Conservation (phyloP, 306 rosid species). For the Glycine soja region DNA sequence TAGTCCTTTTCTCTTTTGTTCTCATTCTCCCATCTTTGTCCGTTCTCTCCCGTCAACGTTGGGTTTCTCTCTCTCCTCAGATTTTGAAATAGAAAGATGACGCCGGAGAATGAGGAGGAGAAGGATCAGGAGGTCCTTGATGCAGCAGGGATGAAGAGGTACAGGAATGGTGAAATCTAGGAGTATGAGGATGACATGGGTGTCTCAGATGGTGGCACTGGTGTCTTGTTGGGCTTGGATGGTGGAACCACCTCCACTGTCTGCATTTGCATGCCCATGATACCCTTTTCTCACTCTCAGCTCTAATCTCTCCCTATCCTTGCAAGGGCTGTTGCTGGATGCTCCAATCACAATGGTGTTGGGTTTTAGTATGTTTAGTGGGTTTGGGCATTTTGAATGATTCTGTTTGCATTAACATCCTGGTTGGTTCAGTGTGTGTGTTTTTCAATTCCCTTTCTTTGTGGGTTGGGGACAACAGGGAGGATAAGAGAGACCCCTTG, state of each 20-base stretch:
- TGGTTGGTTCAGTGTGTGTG: conserved; percentile 19
- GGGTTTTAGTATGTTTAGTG: not conserved
- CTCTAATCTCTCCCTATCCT: conserved; percentile 72
- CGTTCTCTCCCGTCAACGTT: conserved; percentile 33
- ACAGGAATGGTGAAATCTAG: conserved; percentile 83
- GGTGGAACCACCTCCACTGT: conserved; percentile 92
- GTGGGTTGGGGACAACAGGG: conserved; percentile 23
- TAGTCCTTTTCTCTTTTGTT: conserved; percentile 36
- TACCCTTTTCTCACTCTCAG: conserved; percentile 59
- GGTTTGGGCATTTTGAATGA: not conserved
- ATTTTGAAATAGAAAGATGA: conserved; percentile 42
- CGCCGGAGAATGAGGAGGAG: conserved; percentile 44
- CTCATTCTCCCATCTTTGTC: conserved; percentile 46
- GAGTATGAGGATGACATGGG: conserved; percentile 74
- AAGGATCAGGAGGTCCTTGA: conserved; percentile 24
- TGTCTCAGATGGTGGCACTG: conserved; percentile 51
- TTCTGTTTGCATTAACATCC: conserved; percentile 8
- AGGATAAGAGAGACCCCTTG: not conserved
- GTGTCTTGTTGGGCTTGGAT: conserved; percentile 78
- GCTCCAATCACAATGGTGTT: conserved; percentile 92
- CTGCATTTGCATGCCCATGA: conserved; percentile 79
- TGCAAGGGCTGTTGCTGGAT: conserved; percentile 87
- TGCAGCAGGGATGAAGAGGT: conserved; percentile 65
- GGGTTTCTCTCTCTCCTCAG: conserved; percentile 32
- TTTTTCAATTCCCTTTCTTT: conserved; percentile 2